Percentiles rank a stretch among this genome's conserved stretches.
These are phyloP conservation scores for Botryosphaeria dothidea DNA, from an alignment of 2,329 filamentous ascomycete genomes.

Conservation along the genomic window DNA sequence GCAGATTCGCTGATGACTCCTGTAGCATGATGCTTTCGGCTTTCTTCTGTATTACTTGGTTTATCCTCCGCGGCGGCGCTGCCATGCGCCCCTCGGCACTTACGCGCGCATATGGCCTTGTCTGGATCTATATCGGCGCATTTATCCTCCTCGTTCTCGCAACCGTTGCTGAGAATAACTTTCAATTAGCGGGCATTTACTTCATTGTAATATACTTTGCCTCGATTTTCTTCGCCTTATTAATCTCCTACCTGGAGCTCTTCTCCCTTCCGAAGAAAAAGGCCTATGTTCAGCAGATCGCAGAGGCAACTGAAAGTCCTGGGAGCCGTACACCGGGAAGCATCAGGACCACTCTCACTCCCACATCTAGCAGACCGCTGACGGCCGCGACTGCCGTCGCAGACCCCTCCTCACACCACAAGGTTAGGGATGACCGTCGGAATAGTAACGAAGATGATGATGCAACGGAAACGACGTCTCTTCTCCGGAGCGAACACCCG, in stretches of 20 bases:
- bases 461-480: conserved; percentile 58
- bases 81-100: conserved; percentile 82
- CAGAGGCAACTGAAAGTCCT: conserved; percentile 20
- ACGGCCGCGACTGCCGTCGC: conserved; percentile 33
- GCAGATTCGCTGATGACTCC: background rate
- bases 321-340: conserved; percentile 20
- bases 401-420: conserved; percentile 25
- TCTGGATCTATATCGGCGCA: conserved; percentile 79
- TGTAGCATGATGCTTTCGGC: conserved; percentile 74
- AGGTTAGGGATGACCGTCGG: conserved; percentile 10
- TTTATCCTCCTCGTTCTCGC: conserved; percentile 73
- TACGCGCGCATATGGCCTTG: conserved; percentile 74
- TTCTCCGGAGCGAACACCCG: conserved; percentile 50
- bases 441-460: conserved; percentile 35
- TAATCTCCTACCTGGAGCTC: conserved; percentile 77
- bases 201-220: conserved; percentile 78
- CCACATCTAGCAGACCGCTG: conserved; percentile 36
- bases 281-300: conserved; percentile 64
- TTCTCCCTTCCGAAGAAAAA: conserved; percentile 71
- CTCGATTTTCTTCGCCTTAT: conserved; percentile 70
- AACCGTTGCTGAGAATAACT: conserved; percentile 75
- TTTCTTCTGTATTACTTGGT: conserved; percentile 82
- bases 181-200: conserved; percentile 74
- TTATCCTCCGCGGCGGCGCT: conserved; percentile 75
- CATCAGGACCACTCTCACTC: conserved; percentile 29